phyloP scores from a whole-genome alignment of 2,329 filamentous ascomycete species.

The Pseudogymnoascus sp. region DNA sequence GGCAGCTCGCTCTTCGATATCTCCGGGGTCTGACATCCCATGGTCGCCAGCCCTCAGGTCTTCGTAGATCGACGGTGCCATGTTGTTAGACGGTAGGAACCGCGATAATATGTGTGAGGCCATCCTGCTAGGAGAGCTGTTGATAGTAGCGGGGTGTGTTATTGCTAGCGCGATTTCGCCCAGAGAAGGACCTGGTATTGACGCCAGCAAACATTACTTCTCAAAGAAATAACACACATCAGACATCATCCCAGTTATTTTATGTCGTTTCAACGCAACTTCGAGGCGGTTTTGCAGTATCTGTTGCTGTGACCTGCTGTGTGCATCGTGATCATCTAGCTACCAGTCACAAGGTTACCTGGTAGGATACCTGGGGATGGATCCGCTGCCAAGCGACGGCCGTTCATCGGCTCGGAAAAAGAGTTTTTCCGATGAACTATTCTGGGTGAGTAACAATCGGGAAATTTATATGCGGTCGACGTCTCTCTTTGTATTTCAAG shows the following conservation, averaged over 20 bases:
- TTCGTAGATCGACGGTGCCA: constrained; percentile 31
- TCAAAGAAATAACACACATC: not conserved
- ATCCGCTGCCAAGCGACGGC: constrained; percentile 6
- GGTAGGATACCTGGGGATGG: constrained; percentile 4
- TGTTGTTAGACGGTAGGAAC: constrained; percentile 26
- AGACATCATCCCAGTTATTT: not conserved
- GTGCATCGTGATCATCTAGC: not conserved
- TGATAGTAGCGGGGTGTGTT: constrained; percentile 1
- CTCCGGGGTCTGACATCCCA: constrained; percentile 24
- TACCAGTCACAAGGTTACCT: constrained; percentile 9
- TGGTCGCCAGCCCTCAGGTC: constrained; percentile 28
- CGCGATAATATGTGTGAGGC: constrained; percentile 30
- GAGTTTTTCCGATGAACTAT: constrained; percentile 9
- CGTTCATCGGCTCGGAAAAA: constrained; percentile 8
- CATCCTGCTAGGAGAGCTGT: constrained; percentile 24
- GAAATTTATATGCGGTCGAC: constrained; percentile 9
- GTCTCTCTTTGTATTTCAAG: not conserved
- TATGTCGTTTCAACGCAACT: not conserved
- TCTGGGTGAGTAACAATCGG: constrained; percentile 10
- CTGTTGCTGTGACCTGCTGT: not conserved
- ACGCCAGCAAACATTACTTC: constrained; percentile 1
- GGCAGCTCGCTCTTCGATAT: constrained; percentile 29
- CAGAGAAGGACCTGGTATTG: not conserved
- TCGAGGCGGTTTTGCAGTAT: not conserved
- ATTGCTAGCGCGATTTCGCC: constrained; percentile 5